A percentile compares a stretch with the other conserved stretches of the same genome.
phyloP scores from a whole-genome alignment of 148 eudicot genomes.

The Euryodendron excelsum region DNA sequence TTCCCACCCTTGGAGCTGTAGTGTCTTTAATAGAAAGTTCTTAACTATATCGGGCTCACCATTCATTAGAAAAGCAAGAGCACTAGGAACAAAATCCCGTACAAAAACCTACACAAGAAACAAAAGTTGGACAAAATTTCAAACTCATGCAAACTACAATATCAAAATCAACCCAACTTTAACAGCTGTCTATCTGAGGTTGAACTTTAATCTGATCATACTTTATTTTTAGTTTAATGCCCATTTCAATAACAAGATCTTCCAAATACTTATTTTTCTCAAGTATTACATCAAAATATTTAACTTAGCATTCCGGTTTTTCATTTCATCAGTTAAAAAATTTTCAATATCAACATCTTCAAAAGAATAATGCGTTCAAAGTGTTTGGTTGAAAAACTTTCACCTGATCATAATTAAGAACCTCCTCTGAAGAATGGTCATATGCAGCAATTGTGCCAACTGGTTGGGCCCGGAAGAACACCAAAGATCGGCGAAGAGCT shows the following conservation, averaged over 20 bases:
- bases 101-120: slow-evolving; percentile 70
- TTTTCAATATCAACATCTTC: background rate
- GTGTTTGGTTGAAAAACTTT: background rate
- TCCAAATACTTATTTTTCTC: no score
- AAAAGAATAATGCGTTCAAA: background rate
- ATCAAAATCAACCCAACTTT: background rate
- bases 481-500: slow-evolving; percentile 84
- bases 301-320: background rate
- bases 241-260: background rate
- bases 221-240: background rate
- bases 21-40: slow-evolving; percentile 83
- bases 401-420: slow-evolving; percentile 97
- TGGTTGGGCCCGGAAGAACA: slow-evolving; percentile 76
- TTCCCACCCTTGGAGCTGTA: slow-evolving; percentile 98
- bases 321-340: background rate
- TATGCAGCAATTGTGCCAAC: slow-evolving; percentile 95
- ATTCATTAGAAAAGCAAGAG: slow-evolving; percentile 93
- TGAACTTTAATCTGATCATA: background rate
- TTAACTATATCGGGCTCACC: slow-evolving; percentile 98
- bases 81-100: slow-evolving; percentile 98
- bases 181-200: background rate
- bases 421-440: slow-evolving; percentile 97
- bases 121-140: background rate
- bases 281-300: background rate
- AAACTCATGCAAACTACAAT: background rate